Evolutionary conservation across 768 basidiomycete species (phyloP).

Genomic region (Podaxis rugospora): DNA sequence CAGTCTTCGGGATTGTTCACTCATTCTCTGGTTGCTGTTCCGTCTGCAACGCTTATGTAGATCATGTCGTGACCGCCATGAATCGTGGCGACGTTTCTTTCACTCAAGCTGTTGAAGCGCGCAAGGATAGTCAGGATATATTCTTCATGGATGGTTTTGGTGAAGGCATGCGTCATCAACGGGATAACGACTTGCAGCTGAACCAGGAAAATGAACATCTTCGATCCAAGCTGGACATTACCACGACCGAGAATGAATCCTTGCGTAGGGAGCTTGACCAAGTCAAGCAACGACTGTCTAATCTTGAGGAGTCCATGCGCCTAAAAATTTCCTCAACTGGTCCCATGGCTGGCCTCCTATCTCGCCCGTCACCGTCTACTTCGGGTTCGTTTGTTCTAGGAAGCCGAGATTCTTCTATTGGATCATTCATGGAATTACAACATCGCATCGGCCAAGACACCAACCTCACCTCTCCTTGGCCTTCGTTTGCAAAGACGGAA

Average conservation of each 20-base stretch:
- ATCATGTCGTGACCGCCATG: background rate
- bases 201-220: background rate
- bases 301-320: background rate
- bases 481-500: background rate
- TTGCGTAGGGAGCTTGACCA: slow-evolving; percentile 1
- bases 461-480: background rate
- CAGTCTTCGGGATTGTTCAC: slow-evolving; percentile 2
- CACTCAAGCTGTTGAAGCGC: background rate
- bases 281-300: background rate
- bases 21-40: background rate
- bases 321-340: background rate
- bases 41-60: background rate
- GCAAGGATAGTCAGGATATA: background rate
- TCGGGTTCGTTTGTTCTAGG: background rate
- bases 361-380: background rate
- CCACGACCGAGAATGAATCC: background rate
- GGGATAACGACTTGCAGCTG: background rate
- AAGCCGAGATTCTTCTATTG: slow-evolving; percentile 3
- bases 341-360: background rate
- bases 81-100: background rate
- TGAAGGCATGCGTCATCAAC: slow-evolving; percentile 2
- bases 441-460: background rate
- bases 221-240: background rate
- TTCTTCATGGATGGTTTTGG: slow-evolving; percentile 8
- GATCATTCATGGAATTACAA: slow-evolving; percentile 2